These are phyloP conservation scores for Boechera stricta DNA, from an alignment of 345 rosid species.

Conservation along the genomic window DNA sequence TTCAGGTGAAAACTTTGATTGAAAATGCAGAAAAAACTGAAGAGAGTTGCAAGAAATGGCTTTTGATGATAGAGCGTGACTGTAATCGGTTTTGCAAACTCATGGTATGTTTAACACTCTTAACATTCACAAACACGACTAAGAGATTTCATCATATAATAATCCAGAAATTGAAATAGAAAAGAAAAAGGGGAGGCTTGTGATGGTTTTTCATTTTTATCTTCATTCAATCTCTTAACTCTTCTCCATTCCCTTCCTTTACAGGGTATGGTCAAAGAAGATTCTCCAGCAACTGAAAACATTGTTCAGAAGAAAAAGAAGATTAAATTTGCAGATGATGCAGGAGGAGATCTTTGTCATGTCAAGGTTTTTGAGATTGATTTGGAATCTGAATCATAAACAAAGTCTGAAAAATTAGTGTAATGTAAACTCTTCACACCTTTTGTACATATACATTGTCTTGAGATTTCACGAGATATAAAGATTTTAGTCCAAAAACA, in stretches of 20 bases:
- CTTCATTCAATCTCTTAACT: not conserved
- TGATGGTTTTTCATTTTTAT: not conserved
- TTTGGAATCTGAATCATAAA: constrained; percentile 40
- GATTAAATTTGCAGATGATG: constrained; percentile 89
- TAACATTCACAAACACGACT: not conserved
- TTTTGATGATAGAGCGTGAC: constrained; percentile 67
- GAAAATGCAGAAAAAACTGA: constrained; percentile 63
- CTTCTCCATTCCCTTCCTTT: constrained; percentile 15
- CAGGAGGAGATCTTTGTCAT: constrained; percentile 80
- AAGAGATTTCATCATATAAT: not conserved
- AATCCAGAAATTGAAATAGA: too few species aligned
- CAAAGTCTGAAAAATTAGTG: constrained; percentile 3
- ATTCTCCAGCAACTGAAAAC: constrained; percentile 43
- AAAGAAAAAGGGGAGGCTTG: too few species aligned
- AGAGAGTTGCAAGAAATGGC: constrained; percentile 70
- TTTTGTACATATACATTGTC: constrained; percentile 12
- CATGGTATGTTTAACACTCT: constrained; percentile 62
- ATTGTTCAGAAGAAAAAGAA: constrained; percentile 59
- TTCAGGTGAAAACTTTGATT: constrained; percentile 59
- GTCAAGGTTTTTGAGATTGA: constrained; percentile 68
- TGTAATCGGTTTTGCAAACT: constrained; percentile 86
- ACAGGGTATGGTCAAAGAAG: constrained; percentile 59
- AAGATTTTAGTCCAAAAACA: not conserved
- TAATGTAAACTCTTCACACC: constrained; percentile 9
- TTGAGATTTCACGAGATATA: not conserved